Evolutionary conservation across 23 red algal genomes (phyloP), one percentile per base, ranked within the genome.

Genomic region (Gracilaria gracilis): DNA sequence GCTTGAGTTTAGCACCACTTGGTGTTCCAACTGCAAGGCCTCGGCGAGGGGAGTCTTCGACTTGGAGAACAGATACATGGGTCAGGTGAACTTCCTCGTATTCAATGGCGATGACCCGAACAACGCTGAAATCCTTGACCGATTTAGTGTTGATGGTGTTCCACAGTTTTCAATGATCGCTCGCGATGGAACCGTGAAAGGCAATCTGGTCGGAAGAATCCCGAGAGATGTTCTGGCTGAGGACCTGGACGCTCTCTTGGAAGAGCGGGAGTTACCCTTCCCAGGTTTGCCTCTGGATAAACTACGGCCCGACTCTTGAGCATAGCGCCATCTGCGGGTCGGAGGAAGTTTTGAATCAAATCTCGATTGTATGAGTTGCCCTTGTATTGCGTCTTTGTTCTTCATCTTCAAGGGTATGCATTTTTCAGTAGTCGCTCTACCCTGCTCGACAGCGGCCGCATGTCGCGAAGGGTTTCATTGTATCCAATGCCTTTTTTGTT

Each of bases 121-220:
- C 5, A 86, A 83, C 20, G 79, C 61, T 8, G 91, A 86, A 34
- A 72, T 94, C 17, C 53, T 94, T 44, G 91, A 94, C 19, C 15
- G 59, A 21, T 94, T 29, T 42, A 67, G 69, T 64, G 81, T 94
- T 35, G 91, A 94, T 55, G 91, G 82, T 71, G 81, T 94, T 49
- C 91, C 91, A 13, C 91, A 87, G 75, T 87, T 86, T 80, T 69
- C 73, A 48, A 47, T 94, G 54, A 54, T 94, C 11, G 25, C 37
- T 44, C 40, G 72, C 17, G 77, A 94, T 23, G 91, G 91, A n/a
- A 39, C 61, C 24, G 82, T 87, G 0, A 62, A 70, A 54, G 67
- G 57, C 19, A 86, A 86, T 38, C 77, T 94, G 17, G 75, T 94
- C 11, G 91, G 91, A 19, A 29, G 66, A 46, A 82, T 94, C 14